phyloP scores from a whole-genome alignment of 2,329 filamentous ascomycete species.

The Cytospora schulzeri region DNA sequence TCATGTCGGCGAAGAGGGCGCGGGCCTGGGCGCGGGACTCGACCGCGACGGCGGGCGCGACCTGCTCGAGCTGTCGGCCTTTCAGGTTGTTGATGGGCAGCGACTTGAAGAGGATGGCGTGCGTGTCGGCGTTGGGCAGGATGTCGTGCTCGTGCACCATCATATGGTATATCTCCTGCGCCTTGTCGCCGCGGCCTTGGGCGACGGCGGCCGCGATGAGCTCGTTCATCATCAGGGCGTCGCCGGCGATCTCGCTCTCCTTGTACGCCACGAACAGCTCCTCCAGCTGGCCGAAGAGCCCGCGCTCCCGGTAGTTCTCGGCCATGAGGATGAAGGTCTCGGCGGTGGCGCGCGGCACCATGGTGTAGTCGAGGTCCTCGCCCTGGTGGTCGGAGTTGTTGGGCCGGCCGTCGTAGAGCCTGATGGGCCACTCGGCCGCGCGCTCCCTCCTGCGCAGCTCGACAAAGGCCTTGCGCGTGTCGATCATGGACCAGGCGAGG shows the following conservation, averaged over 20 bases:
- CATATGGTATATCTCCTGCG: constrained; percentile 57
- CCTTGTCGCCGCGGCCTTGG: constrained; percentile 55
- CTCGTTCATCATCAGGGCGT: constrained; percentile 79
- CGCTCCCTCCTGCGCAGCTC: constrained; percentile 44
- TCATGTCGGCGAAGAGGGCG: constrained; percentile 37
- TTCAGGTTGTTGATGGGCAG: constrained; percentile 49
- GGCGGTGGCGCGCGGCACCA: constrained; percentile 63
- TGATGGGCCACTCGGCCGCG: constrained; percentile 33
- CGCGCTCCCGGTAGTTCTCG: constrained; percentile 68
- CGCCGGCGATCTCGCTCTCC: constrained; percentile 65
- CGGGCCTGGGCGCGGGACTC: constrained; percentile 31
- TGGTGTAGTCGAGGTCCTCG: constrained; percentile 33
- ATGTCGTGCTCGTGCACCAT: constrained; percentile 54
- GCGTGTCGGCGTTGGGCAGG: constrained; percentile 68
- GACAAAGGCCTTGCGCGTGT: constrained; percentile 66
- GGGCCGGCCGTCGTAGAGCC: constrained; percentile 31
- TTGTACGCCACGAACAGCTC: constrained; percentile 64
- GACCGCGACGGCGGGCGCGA: neutral
- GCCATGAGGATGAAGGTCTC: constrained; percentile 80
- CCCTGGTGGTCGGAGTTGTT: constrained; percentile 27
- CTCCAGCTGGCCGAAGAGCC: constrained; percentile 58
- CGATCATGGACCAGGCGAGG: constrained; percentile 77
- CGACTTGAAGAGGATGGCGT: constrained; percentile 67
- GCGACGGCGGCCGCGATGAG: constrained; percentile 68
- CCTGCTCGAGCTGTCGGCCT: constrained; percentile 1